Conservation (phyloP, 495 filamentous ascomycete genomes). For the Aspergillus nidulans region DNA sequence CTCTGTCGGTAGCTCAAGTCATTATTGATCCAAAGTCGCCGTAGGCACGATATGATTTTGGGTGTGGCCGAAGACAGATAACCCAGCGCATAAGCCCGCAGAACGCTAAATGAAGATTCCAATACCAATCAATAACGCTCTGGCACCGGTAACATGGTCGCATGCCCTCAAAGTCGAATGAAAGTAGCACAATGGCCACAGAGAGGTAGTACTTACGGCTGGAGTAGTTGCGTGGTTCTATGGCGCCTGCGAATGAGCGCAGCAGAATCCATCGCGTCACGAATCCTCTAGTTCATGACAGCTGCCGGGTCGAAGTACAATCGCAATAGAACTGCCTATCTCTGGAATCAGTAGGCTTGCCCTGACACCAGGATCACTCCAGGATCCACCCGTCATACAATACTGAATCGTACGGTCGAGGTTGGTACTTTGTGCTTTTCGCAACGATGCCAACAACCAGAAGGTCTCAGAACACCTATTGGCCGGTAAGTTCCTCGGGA, state of each 20-base stretch:
- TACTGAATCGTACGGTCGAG: slow-evolving; percentile 4
- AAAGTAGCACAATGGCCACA: slow-evolving; percentile 16
- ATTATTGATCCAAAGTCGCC: slow-evolving; percentile 43
- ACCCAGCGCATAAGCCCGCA: slow-evolving; percentile 71
- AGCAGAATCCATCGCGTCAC: slow-evolving; percentile 30
- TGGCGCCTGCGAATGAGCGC: slow-evolving; percentile 22
- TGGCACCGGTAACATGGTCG: slow-evolving; percentile 3
- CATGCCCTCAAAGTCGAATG: slow-evolving; percentile 11
- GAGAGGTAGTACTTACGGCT: slow-evolving; percentile 24
- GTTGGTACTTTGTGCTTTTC: neutral
- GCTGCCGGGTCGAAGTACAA: neutral
- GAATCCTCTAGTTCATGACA: slow-evolving; percentile 24
- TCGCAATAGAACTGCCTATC: neutral
- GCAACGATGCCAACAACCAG: neutral
- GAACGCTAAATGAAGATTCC: slow-evolving; percentile 44
- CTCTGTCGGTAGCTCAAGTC: slow-evolving; percentile 38
- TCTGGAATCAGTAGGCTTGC: slow-evolving; percentile 9
- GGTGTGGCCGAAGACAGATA: slow-evolving; percentile 69
- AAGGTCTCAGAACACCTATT: slow-evolving; percentile 5
- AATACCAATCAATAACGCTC: slow-evolving; percentile 9
- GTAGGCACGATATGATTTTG: slow-evolving; percentile 54
- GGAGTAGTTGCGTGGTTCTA: slow-evolving; percentile 24
- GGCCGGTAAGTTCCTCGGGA: neutral
- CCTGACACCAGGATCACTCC: neutral
- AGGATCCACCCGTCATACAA: slow-evolving; percentile 3